phyloP scores from a whole-genome alignment of 2,329 filamentous ascomycete species.

The Myriangium duriaei region DNA sequence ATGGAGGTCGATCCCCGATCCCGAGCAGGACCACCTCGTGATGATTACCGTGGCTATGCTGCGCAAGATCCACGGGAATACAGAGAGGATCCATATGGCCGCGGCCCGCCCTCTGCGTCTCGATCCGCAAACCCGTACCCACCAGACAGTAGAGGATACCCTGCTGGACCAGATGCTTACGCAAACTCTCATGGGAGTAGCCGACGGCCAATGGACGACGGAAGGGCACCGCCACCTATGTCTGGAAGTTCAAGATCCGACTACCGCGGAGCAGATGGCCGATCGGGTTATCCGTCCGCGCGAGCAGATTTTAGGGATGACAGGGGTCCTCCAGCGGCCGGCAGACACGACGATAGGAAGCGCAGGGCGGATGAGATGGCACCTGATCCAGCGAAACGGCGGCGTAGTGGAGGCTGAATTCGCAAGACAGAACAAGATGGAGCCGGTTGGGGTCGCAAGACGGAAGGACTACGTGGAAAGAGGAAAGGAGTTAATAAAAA shows the following conservation, averaged over 20 bases:
- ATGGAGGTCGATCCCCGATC: not conserved
- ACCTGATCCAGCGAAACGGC: constrained; percentile 12
- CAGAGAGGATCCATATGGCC: constrained; percentile 9
- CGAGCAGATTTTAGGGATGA: constrained; percentile 9
- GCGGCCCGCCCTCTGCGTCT: constrained; percentile 1
- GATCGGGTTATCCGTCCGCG: constrained; percentile 5
- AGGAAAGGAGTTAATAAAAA: no score
- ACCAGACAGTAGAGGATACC: constrained; percentile 1
- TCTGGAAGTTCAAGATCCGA: constrained; percentile 1
- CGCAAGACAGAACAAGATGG: no score
- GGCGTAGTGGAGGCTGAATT: constrained; percentile 12
- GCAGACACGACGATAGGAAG: constrained; percentile 11
- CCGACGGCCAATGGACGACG: constrained; percentile 8
- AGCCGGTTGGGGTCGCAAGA: no score
- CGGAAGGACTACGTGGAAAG: no score
- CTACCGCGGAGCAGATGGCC: constrained; percentile 1
- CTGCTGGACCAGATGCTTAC: constrained; percentile 5
- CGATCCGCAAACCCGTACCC: not conserved
- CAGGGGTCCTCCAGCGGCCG: constrained; percentile 8
- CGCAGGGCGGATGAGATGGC: constrained; percentile 11
- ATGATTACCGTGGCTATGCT: constrained; percentile 2
- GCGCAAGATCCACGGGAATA: not conserved
- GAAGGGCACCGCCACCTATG: constrained; percentile 5
- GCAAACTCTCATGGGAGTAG: constrained; percentile 4
- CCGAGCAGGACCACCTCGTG: not conserved